Evolutionary conservation across 2,329 filamentous ascomycete species (phyloP), one percentile per base, ranked within the genome.

Genomic region (Aspergillus sp.): DNA sequence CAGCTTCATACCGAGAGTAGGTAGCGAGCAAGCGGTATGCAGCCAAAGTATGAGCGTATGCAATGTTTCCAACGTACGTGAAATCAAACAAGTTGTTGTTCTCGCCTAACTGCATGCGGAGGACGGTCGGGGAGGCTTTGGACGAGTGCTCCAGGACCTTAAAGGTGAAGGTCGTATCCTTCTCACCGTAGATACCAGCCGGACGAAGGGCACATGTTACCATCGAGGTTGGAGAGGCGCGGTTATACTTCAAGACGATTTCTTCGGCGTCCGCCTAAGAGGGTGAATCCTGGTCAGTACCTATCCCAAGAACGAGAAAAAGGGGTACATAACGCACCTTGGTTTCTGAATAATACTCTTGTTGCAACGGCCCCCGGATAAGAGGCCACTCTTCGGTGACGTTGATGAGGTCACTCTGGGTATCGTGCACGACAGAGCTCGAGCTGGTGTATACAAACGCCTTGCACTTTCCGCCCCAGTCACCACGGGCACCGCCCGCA

Each of bases 371-470:
- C 32, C 91, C 91, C 50, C 87, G 83, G 55, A 95, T 88, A 53
- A 90, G 84, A 28, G 91, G 91, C 84, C 90, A 92, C 50, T 85
- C 81, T 82, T 98, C 94, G 76, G 93, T 89, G 65, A 91, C 92
- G 74, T 97, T 93, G 74, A 88, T 84, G 74, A 96, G 84, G 74
- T 97, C 91, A 62, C 80, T 85, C 63, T 84, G 81, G 68, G 93
- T 93, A 78, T 98, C 92, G 72, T 91, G 89, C 65, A 97, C 82
- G 63, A 97, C 89, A 62, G 92, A 96, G 56, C 91, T 90, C 57
- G 90, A 95, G 76, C 91, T 95, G 17, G 94, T 98, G 78, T 94
- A 97, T 50, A 98, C 91, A 65, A 98, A 87, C 0, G 86, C 91
- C 78, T 88, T 91, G 70, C 79, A 80, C 58, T 76, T 75, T 56